A percentile compares a stretch with the other conserved stretches of the same genome.
phyloP scores from a whole-genome alignment of 2,329 filamentous ascomycete species.

The Hymenoscyphus infarciens region DNA sequence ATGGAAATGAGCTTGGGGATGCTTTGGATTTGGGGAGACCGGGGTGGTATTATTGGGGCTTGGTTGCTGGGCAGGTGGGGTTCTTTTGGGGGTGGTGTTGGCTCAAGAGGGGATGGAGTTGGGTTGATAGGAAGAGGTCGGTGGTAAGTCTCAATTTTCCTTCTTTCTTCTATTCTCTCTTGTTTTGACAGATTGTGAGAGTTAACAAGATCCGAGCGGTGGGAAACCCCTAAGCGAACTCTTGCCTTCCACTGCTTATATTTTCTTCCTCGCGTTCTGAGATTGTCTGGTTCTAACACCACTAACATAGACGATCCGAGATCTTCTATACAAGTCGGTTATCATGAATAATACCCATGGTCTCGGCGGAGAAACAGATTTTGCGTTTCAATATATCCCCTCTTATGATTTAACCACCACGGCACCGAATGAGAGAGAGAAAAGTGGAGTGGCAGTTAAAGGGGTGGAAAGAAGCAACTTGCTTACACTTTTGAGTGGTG shows the following conservation, averaged over 20 bases:
- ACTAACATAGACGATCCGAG: constrained; percentile 13
- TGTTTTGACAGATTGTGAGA: neutral
- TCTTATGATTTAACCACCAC: constrained; percentile 42
- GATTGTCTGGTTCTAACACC: neutral
- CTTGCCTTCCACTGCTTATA: neutral
- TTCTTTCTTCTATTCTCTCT: neutral
- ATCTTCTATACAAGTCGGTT: constrained; percentile 55
- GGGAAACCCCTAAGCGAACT: neutral
- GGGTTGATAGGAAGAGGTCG: constrained; percentile 48
- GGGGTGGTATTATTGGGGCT: constrained; percentile 26
- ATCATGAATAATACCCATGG: constrained; percentile 59
- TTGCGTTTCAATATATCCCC: constrained; percentile 70
- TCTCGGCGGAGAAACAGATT: constrained; percentile 58
- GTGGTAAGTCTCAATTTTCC: constrained; percentile 34
- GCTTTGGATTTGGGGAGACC: constrained; percentile 42
- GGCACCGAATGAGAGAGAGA: neutral
- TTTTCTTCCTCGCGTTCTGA: neutral
- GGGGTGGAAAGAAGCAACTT: constrained; percentile 47
- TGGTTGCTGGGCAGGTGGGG: constrained; percentile 31
- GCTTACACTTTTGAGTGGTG: constrained; percentile 42
- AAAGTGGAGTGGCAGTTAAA: constrained; percentile 21
- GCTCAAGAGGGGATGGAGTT: constrained; percentile 46
- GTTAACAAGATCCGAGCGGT: neutral
- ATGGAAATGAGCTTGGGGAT: constrained; percentile 60
- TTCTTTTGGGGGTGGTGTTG: constrained; percentile 36